These are phyloP conservation scores for Suillus sp. DNA, from an alignment of 768 basidiomycete genomes.

Conservation along the genomic window DNA sequence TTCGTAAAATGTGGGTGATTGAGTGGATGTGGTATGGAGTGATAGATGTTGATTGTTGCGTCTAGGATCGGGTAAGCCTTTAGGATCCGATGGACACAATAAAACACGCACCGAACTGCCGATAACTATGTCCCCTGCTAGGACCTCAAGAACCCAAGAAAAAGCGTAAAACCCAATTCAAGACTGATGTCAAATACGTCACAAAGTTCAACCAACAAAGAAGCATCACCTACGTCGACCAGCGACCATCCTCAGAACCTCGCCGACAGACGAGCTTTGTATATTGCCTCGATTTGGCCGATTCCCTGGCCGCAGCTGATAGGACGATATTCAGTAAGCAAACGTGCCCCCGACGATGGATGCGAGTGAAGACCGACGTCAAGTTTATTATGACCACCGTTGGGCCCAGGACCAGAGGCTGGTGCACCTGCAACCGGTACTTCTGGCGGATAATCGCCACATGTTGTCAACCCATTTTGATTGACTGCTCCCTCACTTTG, in stretches of 20 bases:
- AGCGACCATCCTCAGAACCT: conserved; percentile 26
- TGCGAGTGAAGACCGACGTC: conserved; percentile 7
- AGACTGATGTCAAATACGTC: conserved; percentile 21
- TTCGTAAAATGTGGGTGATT: background rate
- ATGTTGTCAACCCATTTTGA: background rate
- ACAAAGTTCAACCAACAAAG: background rate
- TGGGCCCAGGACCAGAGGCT: background rate
- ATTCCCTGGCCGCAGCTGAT: conserved; percentile 24
- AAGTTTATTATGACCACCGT: conserved; percentile 3
- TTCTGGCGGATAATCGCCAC: conserved; percentile 2
- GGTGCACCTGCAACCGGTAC: background rate
- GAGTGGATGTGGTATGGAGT: background rate
- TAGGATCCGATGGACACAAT: background rate
- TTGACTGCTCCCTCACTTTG: background rate
- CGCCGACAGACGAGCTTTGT: conserved; percentile 14
- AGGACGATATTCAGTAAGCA: conserved; percentile 23
- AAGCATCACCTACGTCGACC: conserved; percentile 26
- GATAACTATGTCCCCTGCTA: conserved; percentile 19
- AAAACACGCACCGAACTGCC: background rate
- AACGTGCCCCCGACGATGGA: conserved; percentile 17
- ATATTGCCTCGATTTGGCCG: conserved; percentile 15
- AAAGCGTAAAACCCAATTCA: conserved; percentile 24
- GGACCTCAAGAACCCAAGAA: conserved; percentile 27
- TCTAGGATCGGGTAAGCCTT: background rate
- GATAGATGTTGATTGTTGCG: background rate